Conservation (phyloP, 1,284 basidiomycete genomes). For the Apiotrichum gracile region DNA sequence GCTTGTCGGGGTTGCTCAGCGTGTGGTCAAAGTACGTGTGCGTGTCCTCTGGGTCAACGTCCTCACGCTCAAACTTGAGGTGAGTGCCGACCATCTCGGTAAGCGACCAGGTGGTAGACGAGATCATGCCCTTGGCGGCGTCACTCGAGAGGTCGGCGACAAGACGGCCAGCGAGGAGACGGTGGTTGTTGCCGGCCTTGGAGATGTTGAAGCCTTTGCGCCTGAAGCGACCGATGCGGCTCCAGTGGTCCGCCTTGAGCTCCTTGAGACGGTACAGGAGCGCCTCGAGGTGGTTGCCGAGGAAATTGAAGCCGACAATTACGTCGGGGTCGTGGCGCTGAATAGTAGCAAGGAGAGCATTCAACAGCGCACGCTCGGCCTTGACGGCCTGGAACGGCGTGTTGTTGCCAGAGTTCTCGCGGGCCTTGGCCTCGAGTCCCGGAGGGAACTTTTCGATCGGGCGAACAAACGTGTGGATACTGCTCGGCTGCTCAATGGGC, state of each 20-base stretch:
- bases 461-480: conserved; percentile 82
- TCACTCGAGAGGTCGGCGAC: conserved; percentile 91
- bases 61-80: conserved; percentile 75
- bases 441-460: conserved; percentile 83
- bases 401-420: conserved; percentile 52
- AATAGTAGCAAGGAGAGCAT: conserved; percentile 72
- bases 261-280: conserved; percentile 87
- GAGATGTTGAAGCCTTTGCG: conserved; percentile 65
- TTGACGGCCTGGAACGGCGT: conserved; percentile 69
- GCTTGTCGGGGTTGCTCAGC: conserved; percentile 66
- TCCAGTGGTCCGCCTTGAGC: conserved; percentile 86
- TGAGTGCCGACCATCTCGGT: conserved; percentile 94
- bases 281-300: conserved; percentile 86
- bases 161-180: conserved; percentile 77
- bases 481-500: conserved; percentile 75
- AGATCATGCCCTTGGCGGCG: conserved; percentile 89
- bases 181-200: conserved; percentile 76
- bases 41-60: conserved; percentile 94
- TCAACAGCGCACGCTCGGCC: conserved; percentile 82
- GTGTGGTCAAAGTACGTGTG: conserved; percentile 83
- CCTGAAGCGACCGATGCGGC: conserved; percentile 85
- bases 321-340: conserved; percentile 89
- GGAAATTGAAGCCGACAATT: conserved; percentile 89
- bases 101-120: conserved; percentile 94
- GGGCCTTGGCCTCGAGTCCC: conserved; percentile 67